Conservation (phyloP, 768 basidiomycete genomes). For the Ramaria sp. region DNA sequence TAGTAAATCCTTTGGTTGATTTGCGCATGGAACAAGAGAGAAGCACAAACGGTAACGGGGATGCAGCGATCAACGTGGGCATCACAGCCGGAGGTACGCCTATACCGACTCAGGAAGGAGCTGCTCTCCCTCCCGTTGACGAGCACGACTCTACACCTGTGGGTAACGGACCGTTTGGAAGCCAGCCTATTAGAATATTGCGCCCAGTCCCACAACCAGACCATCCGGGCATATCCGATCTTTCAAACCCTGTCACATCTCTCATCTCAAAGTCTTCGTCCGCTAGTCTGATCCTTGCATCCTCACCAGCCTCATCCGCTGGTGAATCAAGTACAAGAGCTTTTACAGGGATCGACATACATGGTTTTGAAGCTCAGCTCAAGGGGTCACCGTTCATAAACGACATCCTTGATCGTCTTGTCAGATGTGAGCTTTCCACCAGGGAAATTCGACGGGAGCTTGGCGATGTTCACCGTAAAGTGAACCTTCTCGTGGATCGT, state of each 20-base stretch:
- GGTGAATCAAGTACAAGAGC: conserved; percentile 61
- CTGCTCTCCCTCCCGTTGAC: not conserved
- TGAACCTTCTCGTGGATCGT: conserved; percentile 65
- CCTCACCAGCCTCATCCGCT: conserved; percentile 70
- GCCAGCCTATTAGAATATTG: conserved; percentile 3
- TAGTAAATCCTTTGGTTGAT: not conserved
- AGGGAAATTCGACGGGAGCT: conserved; percentile 69
- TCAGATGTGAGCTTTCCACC: conserved; percentile 56
- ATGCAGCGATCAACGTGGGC: not conserved
- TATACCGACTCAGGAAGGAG: not conserved
- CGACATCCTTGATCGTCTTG: conserved; percentile 65
- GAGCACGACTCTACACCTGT: not conserved
- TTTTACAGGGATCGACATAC: conserved; percentile 32
- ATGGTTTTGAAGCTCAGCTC: conserved; percentile 60
- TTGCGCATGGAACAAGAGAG: not conserved
- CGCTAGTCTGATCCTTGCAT: conserved; percentile 35
- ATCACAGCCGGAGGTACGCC: not conserved
- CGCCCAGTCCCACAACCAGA: not conserved
- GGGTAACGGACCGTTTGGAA: not conserved
- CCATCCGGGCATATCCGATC: not conserved
- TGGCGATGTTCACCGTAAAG: conserved; percentile 64
- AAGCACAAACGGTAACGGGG: not conserved
- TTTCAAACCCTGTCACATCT: conserved; percentile 25
- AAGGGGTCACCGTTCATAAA: conserved; percentile 65
- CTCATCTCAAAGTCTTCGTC: conserved; percentile 27